Evolutionary conservation across 2,329 filamentous ascomycete species (phyloP).

Genomic region (Fusarium penzigii): DNA sequence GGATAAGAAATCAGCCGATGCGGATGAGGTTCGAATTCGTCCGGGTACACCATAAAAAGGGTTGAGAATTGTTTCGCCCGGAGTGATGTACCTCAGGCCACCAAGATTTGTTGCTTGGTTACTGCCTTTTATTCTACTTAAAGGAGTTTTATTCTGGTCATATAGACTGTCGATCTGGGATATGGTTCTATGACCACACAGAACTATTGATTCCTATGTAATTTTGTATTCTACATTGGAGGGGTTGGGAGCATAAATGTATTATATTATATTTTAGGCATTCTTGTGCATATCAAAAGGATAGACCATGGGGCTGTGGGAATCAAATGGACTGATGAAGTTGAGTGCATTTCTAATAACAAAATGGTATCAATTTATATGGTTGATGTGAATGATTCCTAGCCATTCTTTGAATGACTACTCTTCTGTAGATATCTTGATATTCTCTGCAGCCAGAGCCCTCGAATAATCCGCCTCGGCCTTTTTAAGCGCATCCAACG

Average conservation of each 20-base stretch:
- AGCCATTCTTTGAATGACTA: not conserved
- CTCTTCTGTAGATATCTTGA: conserved; percentile 48
- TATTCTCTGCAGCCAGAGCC: conserved; percentile 66
- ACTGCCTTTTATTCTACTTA: not conserved
- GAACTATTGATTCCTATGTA: no score
- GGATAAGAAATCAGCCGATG: conserved; percentile 37
- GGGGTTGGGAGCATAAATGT: no score
- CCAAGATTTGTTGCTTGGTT: not conserved
- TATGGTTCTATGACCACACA: no score
- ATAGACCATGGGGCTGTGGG: no score
- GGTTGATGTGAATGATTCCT: no score
- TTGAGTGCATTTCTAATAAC: no score
- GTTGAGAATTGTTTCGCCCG: not conserved
- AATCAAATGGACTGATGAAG: no score
- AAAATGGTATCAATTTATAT: no score
- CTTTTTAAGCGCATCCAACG: conserved; percentile 67
- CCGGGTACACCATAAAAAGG: conserved; percentile 15
- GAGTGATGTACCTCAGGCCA: not conserved
- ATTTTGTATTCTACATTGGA: no score
- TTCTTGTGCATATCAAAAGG: no score
- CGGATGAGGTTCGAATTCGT: conserved; percentile 49
- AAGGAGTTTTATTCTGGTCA: conserved; percentile 4
- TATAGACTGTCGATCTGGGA: conserved; percentile 15
- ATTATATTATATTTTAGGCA: no score
- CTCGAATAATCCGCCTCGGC: conserved; percentile 72